Evolutionary conservation across 768 basidiomycete genomes (phyloP), one percentile per base, ranked within the genome.

Genomic region (Termitomyces bulborhizus): DNA sequence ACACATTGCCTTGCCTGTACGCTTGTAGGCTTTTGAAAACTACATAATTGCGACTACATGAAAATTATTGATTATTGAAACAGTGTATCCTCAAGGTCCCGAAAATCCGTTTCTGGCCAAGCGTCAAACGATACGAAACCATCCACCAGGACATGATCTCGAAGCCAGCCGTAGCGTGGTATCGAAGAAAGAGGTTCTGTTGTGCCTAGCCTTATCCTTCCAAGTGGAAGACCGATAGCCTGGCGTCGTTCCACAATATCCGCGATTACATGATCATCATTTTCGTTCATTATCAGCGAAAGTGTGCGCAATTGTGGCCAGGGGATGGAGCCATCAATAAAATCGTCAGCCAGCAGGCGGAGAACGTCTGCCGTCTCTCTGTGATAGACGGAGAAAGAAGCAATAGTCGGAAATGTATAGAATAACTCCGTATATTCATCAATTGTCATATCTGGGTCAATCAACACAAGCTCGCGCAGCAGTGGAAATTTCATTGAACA

Each of bases 401-500:
- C 67, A 53, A 76, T 66, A 1, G 60, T 57, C 1, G 68, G 70
- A 57, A 76, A 76, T 1, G 62, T 61, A n/a, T 55, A 53, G 49
- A 71, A 71, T 21, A 76, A 24, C 2, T 56, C 46, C 46, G 48
- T 58, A 54, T 73, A 75, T 29, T 59, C 68, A 21, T 61, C 57
- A 6, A 53, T 51, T 36, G 73, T 71, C 16, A 75, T 57, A n/a
- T 78, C 73, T 45, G 75, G 77, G 57, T 77, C 73, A 46, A 61
- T 65, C 53, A 80, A 71, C 27, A 65, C 69, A 45, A 81, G 68
- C 6, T 65, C 66, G 37, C 62, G 66, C 40, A 80, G 63, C 29
- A 65, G 61, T 24, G 68, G 66, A 57, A 75, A 37, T 12, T 37
- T 37, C 4, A 37, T 37, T 15, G 36, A 37, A 37, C 52, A 55